Evolutionary conservation across 2,329 filamentous ascomycete genomes (phyloP).

Genomic region (Arthrobotrys conoides): DNA sequence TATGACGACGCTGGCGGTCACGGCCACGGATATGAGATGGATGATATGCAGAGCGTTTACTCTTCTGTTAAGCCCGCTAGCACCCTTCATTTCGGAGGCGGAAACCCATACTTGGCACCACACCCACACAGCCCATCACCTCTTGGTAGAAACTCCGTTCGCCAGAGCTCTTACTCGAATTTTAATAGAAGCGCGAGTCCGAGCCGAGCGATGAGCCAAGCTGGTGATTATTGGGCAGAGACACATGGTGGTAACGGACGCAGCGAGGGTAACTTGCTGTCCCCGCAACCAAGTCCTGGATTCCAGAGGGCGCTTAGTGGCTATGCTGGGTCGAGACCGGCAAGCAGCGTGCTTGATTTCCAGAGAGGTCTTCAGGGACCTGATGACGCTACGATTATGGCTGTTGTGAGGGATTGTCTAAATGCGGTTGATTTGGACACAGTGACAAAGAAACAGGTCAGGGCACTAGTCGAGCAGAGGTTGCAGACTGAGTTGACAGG

Average conservation of each 20-base stretch:
- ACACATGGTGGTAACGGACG: conserved; percentile 56
- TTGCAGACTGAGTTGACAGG: conserved; percentile 89
- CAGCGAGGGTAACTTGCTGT: conserved; percentile 67
- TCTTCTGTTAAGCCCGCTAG: conserved; percentile 89
- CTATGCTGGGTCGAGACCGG: conserved; percentile 62
- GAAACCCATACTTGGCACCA: conserved; percentile 82
- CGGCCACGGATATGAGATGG: conserved; percentile 82
- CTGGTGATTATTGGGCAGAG: conserved; percentile 65
- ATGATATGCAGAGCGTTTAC: conserved; percentile 97
- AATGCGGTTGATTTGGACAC: conserved; percentile 91
- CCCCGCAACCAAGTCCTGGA: conserved; percentile 66
- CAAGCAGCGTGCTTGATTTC: conserved; percentile 71
- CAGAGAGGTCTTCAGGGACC: conserved; percentile 74
- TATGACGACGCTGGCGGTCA: conserved; percentile 76
- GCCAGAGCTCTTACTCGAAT: conserved; percentile 63
- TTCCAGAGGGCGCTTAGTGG: conserved; percentile 60
- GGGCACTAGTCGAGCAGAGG: conserved; percentile 91
- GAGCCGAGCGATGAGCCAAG: conserved; percentile 73
- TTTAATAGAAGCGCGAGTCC: conserved; percentile 60
- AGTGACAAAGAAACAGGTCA: conserved; percentile 98
- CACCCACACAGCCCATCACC: conserved; percentile 78
- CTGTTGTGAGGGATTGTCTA: conserved; percentile 86
- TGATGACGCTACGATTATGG: conserved; percentile 83
- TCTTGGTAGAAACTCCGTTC: conserved; percentile 70
- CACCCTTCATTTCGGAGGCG: conserved; percentile 77